These are phyloP conservation scores for Pseudopyrenochaeta lycopersici DNA, from an alignment of 2,329 filamentous ascomycete genomes.

Conservation along the genomic window DNA sequence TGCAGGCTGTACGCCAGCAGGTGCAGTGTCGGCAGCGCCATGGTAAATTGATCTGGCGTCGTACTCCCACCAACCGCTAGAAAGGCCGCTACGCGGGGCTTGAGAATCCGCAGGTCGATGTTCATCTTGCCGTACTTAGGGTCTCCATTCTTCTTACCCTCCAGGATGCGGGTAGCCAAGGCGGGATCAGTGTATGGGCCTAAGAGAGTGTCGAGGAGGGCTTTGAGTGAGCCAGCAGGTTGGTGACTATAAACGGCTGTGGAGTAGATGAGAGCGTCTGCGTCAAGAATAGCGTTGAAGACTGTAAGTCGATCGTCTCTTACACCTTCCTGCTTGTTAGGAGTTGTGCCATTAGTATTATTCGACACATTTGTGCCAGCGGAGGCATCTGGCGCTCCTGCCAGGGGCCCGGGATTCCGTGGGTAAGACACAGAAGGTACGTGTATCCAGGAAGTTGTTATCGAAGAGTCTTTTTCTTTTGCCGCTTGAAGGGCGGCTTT, in stretches of 20 bases:
- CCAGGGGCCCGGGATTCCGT: conserved; percentile 9
- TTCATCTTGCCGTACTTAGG: neutral
- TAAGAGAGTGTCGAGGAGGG: conserved; percentile 11
- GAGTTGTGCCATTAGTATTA: neutral
- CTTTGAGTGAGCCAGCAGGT: conserved; percentile 8
- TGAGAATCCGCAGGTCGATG: conserved; percentile 9
- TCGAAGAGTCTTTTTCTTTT: neutral
- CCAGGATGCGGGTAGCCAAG: conserved; percentile 5
- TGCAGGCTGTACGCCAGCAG: conserved; percentile 11
- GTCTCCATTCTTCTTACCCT: neutral
- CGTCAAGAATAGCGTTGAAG: conserved; percentile 10
- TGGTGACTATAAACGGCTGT: conserved; percentile 19
- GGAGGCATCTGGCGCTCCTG: conserved; percentile 5
- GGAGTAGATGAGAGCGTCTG: conserved; percentile 11
- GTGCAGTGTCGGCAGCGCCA: conserved; percentile 16
- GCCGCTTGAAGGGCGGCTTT: conserved; percentile 14
- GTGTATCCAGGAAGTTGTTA: conserved; percentile 18
- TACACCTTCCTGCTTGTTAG: no score
- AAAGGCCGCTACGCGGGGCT: conserved; percentile 5
- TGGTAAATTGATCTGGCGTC: conserved; percentile 16
- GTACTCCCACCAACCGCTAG: conserved; percentile 9
- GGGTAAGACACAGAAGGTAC: conserved; percentile 12
- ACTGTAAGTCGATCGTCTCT: conserved; percentile 6
- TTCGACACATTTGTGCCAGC: conserved; percentile 10
- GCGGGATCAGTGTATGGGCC: conserved; percentile 13